Conservation (phyloP, 2,329 filamentous ascomycete species). For the Verticillium alfalfae region DNA sequence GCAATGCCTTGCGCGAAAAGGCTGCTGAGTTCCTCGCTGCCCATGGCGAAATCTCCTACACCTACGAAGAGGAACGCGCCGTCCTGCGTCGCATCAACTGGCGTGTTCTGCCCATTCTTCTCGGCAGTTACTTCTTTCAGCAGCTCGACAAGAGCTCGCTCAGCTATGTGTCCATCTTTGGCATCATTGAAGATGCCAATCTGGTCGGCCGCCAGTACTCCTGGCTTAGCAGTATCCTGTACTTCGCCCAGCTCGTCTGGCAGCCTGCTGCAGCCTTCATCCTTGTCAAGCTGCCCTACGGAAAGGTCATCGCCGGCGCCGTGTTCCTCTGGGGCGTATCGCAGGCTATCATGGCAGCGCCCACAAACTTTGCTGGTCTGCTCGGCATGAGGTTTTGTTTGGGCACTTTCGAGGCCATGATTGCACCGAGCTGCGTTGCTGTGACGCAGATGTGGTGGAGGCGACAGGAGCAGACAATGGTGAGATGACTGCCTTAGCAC, state of each 20-base stretch:
- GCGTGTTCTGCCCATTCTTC: constrained; percentile 42
- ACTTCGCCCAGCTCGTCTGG: constrained; percentile 56
- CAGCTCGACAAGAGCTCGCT: constrained; percentile 46
- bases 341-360: constrained; percentile 25
- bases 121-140: constrained; percentile 54
- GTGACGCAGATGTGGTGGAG: constrained; percentile 43
- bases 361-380: constrained; percentile 11
- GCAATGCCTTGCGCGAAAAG: constrained; percentile 23
- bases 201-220: constrained; percentile 51
- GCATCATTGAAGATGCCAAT: constrained; percentile 40
- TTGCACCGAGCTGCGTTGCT: constrained; percentile 37
- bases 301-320: not conserved
- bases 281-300: constrained; percentile 46
- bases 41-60: constrained; percentile 31
- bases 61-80: constrained; percentile 41
- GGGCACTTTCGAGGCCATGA: constrained; percentile 14
- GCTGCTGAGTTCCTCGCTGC: constrained; percentile 38
- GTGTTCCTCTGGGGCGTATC: constrained; percentile 30
- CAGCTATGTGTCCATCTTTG: constrained; percentile 49
- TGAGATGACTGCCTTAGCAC: constrained; percentile 22
- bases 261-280: constrained; percentile 54
- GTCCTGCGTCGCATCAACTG: constrained; percentile 42
- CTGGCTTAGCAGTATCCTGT: constrained; percentile 49
- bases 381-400: constrained; percentile 15
- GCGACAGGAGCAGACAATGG: constrained; percentile 52